These are phyloP conservation scores for Phytophthora vignae DNA, from an alignment of 352 stramenopile genomes.

Conservation along the genomic window DNA sequence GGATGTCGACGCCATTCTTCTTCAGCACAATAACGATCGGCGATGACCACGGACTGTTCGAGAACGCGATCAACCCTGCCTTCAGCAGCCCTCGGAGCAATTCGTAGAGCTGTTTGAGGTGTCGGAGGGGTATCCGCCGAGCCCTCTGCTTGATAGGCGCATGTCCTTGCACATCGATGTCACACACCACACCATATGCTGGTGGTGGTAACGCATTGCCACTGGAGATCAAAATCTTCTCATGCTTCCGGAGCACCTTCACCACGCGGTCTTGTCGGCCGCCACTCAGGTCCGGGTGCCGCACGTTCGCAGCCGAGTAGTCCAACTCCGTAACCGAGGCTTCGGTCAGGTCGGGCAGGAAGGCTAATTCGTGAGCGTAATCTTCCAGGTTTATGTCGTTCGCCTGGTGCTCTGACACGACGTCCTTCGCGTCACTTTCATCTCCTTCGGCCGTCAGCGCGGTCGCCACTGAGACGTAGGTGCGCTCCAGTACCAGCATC, in stretches of 20 bases:
- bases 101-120: not conserved
- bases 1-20: not conserved
- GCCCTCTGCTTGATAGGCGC: not conserved
- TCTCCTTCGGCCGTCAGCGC: no score
- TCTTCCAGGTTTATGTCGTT: no score
- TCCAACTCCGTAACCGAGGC: not conserved
- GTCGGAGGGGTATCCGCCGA: not conserved
- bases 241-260: not conserved
- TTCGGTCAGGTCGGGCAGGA: no score
- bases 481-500: no score
- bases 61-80: not conserved
- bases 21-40: not conserved
- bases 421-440: no score
- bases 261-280: not conserved
- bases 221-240: not conserved
- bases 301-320: not conserved
- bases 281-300: not conserved
- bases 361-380: no score
- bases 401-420: no score
- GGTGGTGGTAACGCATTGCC: not conserved
- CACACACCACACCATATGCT: not conserved
- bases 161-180: not conserved
- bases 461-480: no score
- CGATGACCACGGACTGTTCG: not conserved
- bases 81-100: not conserved